A percentile compares a stretch with the other conserved stretches of the same genome.
Evolutionary conservation across 768 basidiomycete genomes (phyloP).

Genomic region (Trametopsis cervina): DNA sequence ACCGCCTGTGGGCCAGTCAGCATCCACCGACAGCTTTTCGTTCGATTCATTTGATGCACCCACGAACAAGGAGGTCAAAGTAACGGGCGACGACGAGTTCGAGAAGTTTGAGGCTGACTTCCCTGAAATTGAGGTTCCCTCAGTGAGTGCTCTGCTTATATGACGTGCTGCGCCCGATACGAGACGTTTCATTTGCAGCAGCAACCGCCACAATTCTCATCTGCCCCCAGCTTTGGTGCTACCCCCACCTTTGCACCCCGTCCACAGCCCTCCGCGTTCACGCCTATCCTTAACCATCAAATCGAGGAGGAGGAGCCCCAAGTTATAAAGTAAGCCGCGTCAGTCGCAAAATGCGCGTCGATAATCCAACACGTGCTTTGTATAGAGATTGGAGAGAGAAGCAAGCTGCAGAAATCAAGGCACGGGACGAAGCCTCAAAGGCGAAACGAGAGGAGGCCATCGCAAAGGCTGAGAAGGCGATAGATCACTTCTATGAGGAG

Average conservation of each 20-base stretch:
- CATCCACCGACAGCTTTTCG: conserved; percentile 40
- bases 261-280: conserved; percentile 63
- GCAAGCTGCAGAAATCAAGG: conserved; percentile 77
- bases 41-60: conserved; percentile 58
- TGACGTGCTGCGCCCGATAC: conserved; percentile 18
- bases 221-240: conserved; percentile 34
- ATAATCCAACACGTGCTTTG: background rate
- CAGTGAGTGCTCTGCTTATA: conserved; percentile 23
- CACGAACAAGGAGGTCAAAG: conserved; percentile 46
- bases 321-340: conserved; percentile 62
- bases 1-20: conserved; percentile 16
- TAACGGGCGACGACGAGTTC: conserved; percentile 81
- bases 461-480: conserved; percentile 74
- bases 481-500: conserved; percentile 87
- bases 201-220: conserved; percentile 10
- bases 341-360: background rate
- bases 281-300: conserved; percentile 64
- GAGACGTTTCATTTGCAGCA: background rate
- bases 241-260: conserved; percentile 63
- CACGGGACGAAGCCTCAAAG: conserved; percentile 76
- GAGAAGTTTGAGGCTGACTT: conserved; percentile 83
- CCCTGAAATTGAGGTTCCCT: conserved; percentile 62
- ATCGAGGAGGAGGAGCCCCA: conserved; percentile 78
- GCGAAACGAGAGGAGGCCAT: conserved; percentile 77
- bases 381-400: conserved; percentile 80